These are phyloP conservation scores for Echeveria elegans DNA, from an alignment of 164 flowering plant genomes.

Conservation along the genomic window DNA sequence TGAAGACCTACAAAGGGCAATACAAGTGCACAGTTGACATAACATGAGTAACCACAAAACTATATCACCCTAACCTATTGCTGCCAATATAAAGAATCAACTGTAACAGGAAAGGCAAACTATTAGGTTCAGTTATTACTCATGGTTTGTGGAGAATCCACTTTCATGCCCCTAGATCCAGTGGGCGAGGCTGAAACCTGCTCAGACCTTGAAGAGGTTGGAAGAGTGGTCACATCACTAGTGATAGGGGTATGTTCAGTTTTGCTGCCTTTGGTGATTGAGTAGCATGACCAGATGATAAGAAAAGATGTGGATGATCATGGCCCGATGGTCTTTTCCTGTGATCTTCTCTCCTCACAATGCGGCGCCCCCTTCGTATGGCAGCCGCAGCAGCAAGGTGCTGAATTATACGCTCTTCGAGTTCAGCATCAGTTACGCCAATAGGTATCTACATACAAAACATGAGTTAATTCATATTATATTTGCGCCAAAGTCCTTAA, in stretches of 20 bases:
- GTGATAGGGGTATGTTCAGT: slow-evolving; percentile 12
- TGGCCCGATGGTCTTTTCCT: slow-evolving; percentile 25
- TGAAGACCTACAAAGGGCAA: slow-evolving; percentile 18
- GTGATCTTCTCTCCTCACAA: slow-evolving; percentile 33
- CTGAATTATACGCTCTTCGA: slow-evolving; percentile 41
- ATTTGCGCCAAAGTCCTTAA: not conserved
- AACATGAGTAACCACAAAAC: not conserved
- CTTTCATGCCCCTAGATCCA: slow-evolving; percentile 12
- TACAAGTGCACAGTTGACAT: not conserved
- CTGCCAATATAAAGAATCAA: not conserved
- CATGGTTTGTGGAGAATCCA: slow-evolving; percentile 13
- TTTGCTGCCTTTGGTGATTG: slow-evolving; percentile 16
- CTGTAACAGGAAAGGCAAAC: not conserved
- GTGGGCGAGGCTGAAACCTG: slow-evolving; percentile 13
- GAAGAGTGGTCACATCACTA: slow-evolving; percentile 9
- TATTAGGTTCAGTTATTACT: slow-evolving; percentile 7
- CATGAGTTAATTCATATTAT: not conserved
- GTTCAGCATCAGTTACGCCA: slow-evolving; percentile 32
- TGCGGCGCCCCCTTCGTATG: slow-evolving; percentile 33
- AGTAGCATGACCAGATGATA: slow-evolving; percentile 19
- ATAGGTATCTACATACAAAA: slow-evolving; percentile 22
- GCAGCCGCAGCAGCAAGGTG: slow-evolving; percentile 47
- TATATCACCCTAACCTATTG: too few relatives aligned
- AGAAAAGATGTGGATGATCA: slow-evolving; percentile 24
- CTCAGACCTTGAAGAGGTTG: not conserved